Evolutionary conservation across 2,329 filamentous ascomycete species (phyloP), one percentile per base, ranked within the genome.

Genomic region (Parastagonospora nodorum): DNA sequence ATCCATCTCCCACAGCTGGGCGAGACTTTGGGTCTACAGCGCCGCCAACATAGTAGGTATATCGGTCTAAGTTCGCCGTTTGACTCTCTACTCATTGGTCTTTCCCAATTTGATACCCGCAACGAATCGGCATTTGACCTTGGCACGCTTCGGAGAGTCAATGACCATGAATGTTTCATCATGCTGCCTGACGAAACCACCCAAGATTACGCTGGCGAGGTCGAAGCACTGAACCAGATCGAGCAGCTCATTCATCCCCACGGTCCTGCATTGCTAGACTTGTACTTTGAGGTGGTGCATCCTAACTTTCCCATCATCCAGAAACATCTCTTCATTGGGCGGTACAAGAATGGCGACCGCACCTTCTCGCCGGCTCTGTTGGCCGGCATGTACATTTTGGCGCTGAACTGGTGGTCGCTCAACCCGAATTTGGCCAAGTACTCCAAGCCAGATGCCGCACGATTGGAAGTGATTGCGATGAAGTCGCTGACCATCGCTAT

Each of bases 401-500:
- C 92, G 8, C 83, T 95, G 65, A 92, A 93, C 71, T 96, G 92
- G 87, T 94, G 92, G 86, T 85, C 90, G 44, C 82, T 89, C 55
- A 88, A 86, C 55, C 82, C 86, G 14, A 83, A 85, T 16, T 80
- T 93, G 19, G 82, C 85, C 33, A 77, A 79, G 15, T 77, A 84
- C 19, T 83, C 84, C 16, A 84, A 84, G 52, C 91, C 91, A 1
- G 86, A 96, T 72, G 81, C 89, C n/a, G 78, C 79, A 33, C 84
- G 86, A 50, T 77, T 95, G 16, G 91, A 95, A 73, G 81, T 84
- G 51, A 81, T 94, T 37, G 87, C 92, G 38, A 84, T 87, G 63
- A 84, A 84, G 49, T 86, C 89, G 12, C 78, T 96, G 46, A 84
- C 85, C 8, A 85, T 91, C 58, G 89, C 90, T 43, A 87, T 95